Evolutionary conservation across 495 filamentous ascomycete species (phyloP).

Genomic region (Parathielavia appendiculata): DNA sequence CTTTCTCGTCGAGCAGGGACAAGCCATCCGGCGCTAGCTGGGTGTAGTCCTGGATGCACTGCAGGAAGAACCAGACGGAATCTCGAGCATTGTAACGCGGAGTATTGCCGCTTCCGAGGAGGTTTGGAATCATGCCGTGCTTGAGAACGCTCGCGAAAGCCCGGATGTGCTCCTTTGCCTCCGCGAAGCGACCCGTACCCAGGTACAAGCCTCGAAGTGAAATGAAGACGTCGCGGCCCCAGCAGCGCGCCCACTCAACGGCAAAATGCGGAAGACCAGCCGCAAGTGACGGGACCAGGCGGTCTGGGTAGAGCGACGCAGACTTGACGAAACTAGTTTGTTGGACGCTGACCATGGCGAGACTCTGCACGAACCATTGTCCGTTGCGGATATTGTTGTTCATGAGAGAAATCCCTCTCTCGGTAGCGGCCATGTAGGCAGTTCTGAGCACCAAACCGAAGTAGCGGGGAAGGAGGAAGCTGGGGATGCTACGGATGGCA

Average conservation of each 20-base stretch:
- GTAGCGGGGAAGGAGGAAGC: constrained; percentile 85
- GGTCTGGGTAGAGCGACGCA: constrained; percentile 81
- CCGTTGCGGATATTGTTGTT: constrained; percentile 68
- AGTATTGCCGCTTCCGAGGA: constrained; percentile 76
- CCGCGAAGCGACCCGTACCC: constrained; percentile 77
- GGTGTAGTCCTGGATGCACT: constrained; percentile 90
- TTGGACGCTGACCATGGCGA: constrained; percentile 86
- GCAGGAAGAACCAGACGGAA: constrained; percentile 95
- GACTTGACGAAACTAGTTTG: constrained; percentile 84
- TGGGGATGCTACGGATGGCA: constrained; percentile 75
- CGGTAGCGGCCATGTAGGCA: constrained; percentile 76
- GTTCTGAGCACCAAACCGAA: constrained; percentile 85
- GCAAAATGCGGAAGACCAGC: constrained; percentile 95
- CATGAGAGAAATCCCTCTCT: constrained; percentile 72
- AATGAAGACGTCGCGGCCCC: constrained; percentile 97
- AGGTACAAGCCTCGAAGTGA: constrained; percentile 85
- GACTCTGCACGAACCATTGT: constrained; percentile 76
- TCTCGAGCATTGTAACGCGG: constrained; percentile 97
- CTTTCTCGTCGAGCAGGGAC: constrained; percentile 65
- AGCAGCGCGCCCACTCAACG: constrained; percentile 88
- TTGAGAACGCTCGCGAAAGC: constrained; percentile 96
- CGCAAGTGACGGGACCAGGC: constrained; percentile 78
- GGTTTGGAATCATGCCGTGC: constrained; percentile 97
- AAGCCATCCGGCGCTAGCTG: constrained; percentile 75
- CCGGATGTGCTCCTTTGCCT: constrained; percentile 88